phyloP scores from a whole-genome alignment of 441 rosid species.

The Pelargonium cotyledonis region DNA sequence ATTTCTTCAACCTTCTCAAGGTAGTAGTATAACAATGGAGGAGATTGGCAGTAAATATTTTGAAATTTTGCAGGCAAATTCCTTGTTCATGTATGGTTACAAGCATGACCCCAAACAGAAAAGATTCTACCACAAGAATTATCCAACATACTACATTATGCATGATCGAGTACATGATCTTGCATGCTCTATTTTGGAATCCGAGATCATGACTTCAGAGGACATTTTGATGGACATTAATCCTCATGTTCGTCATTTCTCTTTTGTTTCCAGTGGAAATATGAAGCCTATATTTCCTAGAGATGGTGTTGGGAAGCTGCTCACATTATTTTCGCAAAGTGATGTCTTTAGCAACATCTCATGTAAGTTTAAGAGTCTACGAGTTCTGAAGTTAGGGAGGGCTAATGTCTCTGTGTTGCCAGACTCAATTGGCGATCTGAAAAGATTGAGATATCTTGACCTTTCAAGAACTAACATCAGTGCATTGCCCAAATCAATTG shows the following conservation, averaged over 20 bases:
- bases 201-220: neutral
- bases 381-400: neutral
- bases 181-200: neutral
- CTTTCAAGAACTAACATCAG: neutral
- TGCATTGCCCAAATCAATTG: too few species aligned
- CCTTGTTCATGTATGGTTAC: conserved; percentile 6
- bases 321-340: neutral
- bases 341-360: neutral
- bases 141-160: neutral
- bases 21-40: neutral
- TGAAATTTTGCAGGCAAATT: neutral
- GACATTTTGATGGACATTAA: neutral
- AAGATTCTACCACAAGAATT: neutral
- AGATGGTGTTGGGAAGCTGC: neutral
- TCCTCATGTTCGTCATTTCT: neutral
- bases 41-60: conserved; percentile 1
- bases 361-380: neutral
- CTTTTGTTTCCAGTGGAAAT: neutral
- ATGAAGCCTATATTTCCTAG: neutral
- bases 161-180: conserved; percentile 11
- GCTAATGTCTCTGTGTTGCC: conserved; percentile 1
- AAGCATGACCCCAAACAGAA: neutral
- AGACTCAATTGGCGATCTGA: neutral
- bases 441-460: conserved; percentile 14
- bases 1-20: neutral